Evolutionary conservation across 345 rosid species (phyloP).

Genomic region (Erucastrum elatum): DNA sequence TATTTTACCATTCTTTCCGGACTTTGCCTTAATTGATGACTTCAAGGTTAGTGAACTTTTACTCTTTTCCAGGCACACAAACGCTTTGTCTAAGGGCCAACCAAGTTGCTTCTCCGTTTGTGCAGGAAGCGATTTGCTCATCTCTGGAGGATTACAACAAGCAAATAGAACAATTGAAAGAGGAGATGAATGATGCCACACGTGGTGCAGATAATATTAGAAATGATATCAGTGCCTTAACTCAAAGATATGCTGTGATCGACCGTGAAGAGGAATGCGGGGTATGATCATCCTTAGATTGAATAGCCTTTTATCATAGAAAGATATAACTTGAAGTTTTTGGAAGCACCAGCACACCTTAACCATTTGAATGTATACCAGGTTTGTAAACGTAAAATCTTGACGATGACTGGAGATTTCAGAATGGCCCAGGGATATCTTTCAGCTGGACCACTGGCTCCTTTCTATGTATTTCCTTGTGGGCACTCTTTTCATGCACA

Average conservation of each 20-base stretch:
- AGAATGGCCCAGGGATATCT: slow-evolving; percentile 70
- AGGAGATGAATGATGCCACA: slow-evolving; percentile 99
- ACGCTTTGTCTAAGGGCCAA: neutral
- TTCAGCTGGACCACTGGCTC: slow-evolving; percentile 87
- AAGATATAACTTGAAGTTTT: neutral
- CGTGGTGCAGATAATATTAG: slow-evolving; percentile 99
- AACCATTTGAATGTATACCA: slow-evolving; percentile 39
- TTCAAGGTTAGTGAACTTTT: slow-evolving; percentile 65
- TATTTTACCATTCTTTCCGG: slow-evolving; percentile 97
- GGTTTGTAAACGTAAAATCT: slow-evolving; percentile 82
- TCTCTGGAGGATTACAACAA: slow-evolving; percentile 95
- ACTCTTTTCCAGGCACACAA: slow-evolving; percentile 7
- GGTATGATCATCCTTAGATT: slow-evolving; percentile 55
- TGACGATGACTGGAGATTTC: slow-evolving; percentile 64
- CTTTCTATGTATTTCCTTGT: slow-evolving; percentile 94
- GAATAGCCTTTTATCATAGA: neutral
- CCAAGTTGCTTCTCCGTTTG: slow-evolving; percentile 14
- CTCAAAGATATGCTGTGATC: slow-evolving; percentile 95
- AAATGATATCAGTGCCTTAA: slow-evolving; percentile 93
- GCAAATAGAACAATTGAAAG: slow-evolving; percentile 88
- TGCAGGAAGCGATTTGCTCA: slow-evolving; percentile 95
- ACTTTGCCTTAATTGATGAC: slow-evolving; percentile 98
- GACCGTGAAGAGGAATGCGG: slow-evolving; percentile 94
- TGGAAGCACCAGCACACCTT: slow-evolving; percentile 5
- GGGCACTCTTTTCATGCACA: slow-evolving; percentile 91